Conservation (phyloP, 164 flowering plant species). For the Vitis amurensis region DNA sequence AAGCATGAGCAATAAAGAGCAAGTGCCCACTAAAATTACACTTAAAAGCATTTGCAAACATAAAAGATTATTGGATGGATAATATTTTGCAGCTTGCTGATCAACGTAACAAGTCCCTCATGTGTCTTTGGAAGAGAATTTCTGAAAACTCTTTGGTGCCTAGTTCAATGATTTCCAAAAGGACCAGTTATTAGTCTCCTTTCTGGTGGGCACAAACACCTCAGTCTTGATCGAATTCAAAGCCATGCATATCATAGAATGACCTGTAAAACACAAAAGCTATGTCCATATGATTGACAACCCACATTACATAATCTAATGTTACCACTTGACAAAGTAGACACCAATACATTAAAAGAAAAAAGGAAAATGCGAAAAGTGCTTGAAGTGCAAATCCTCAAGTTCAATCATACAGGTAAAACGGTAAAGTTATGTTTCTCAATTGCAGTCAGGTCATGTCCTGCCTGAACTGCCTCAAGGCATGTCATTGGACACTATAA, state of each 20-base stretch:
- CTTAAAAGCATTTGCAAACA: neutral
- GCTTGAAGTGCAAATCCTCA: no score
- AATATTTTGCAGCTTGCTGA: neutral
- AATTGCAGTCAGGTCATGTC: no score
- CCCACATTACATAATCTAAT: no score
- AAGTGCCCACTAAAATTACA: neutral
- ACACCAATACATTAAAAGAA: no score
- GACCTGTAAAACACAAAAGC: neutral
- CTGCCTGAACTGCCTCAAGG: no score
- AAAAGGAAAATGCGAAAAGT: no score
- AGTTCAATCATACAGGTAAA: no score
- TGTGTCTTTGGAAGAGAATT: neutral
- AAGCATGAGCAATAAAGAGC: neutral
- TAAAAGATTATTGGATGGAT: neutral
- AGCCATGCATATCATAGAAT: neutral
- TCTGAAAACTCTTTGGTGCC: neutral
- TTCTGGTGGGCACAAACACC: neutral
- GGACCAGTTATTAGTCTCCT: conserved; percentile 1
- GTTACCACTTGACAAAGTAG: no score
- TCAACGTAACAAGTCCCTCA: neutral
- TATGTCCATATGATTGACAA: neutral
- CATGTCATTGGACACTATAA: no score
- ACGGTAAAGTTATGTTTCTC: no score
- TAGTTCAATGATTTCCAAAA: neutral
- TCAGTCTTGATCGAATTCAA: neutral